These are phyloP conservation scores for Aspergillus pseudoviridinutans DNA, from an alignment of 2,329 filamentous ascomycete species.

Conservation along the genomic window DNA sequence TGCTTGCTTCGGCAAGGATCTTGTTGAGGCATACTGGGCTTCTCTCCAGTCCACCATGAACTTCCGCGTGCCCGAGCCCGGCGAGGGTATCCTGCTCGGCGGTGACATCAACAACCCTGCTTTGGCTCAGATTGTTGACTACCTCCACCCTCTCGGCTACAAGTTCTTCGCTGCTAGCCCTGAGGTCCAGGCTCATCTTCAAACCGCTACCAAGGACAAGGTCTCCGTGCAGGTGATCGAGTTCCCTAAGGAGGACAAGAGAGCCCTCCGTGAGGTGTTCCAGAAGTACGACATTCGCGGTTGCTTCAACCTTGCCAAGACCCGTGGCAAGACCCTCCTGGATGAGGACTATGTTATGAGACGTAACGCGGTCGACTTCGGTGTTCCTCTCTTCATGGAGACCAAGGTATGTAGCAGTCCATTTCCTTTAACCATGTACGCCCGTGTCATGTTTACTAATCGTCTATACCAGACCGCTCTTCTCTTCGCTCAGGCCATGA, in stretches of 20 bases:
- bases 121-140: conserved; percentile 77
- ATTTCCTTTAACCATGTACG: neutral
- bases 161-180: conserved; percentile 85
- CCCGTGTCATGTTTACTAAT: conserved; percentile 22
- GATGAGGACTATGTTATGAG: conserved; percentile 99
- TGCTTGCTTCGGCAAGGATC: conserved; percentile 94
- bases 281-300: conserved; percentile 94
- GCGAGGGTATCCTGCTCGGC: conserved; percentile 91
- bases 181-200: conserved; percentile 77
- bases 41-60: conserved; percentile 98
- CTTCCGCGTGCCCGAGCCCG: conserved; percentile 92
- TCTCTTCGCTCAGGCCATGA: conserved; percentile 96
- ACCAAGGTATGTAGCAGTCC: conserved; percentile 68
- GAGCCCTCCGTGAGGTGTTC: conserved; percentile 89
- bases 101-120: conserved; percentile 70
- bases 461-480: conserved; percentile 68
- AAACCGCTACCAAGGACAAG: conserved; percentile 63
- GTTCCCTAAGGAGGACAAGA: conserved; percentile 95
- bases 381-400: conserved; percentile 97
- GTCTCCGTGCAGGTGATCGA: conserved; percentile 84
- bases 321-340: conserved; percentile 73
- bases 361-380: conserved; percentile 96
- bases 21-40: conserved; percentile 96
- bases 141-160: conserved; percentile 84
- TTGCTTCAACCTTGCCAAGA: conserved; percentile 88